Evolutionary conservation across 2,329 filamentous ascomycete species (phyloP).

Genomic region (Ceratocystis destructans): DNA sequence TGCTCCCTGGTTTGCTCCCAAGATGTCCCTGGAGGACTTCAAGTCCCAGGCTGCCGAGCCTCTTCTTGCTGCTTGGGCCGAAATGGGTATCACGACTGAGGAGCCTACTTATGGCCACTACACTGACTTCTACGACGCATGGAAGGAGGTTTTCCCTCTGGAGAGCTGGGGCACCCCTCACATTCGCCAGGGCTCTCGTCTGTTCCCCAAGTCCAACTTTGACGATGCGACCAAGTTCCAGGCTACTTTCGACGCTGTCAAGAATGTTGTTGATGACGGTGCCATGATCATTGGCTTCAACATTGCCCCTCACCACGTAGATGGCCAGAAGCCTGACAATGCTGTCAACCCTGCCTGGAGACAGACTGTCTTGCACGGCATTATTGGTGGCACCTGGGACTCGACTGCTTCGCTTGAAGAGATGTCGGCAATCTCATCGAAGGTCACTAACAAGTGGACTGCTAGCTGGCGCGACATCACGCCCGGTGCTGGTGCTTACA

Average conservation of each 20-base stretch:
- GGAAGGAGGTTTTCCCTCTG: conserved; percentile 22
- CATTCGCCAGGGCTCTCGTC: conserved; percentile 24
- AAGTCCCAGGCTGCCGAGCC: conserved; percentile 25
- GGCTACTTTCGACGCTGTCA: conserved; percentile 25
- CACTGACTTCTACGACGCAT: conserved; percentile 25
- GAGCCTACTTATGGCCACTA: conserved; percentile 21
- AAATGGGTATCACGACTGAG: conserved; percentile 29
- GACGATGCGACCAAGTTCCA: conserved; percentile 22
- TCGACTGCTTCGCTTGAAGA: background rate
- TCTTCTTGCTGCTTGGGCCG: conserved; percentile 26
- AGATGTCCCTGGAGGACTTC: conserved; percentile 24
- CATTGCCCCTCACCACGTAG: conserved; percentile 24
- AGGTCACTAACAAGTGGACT: conserved; percentile 21
- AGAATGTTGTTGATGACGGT: conserved; percentile 27
- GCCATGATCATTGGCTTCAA: conserved; percentile 27
- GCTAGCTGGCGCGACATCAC: conserved; percentile 26
- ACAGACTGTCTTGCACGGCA: conserved; percentile 26
- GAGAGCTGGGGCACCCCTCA: conserved; percentile 17
- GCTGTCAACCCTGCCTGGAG: conserved; percentile 34
- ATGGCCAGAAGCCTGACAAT: conserved; percentile 24
- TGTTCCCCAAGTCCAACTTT: conserved; percentile 25
- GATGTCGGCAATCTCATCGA: conserved; percentile 19
- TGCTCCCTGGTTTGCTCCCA: conserved; percentile 24
- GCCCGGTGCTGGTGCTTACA: conserved; percentile 33
- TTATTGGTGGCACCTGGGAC: conserved; percentile 23